Conservation (phyloP, 2,329 filamentous ascomycete genomes). For the Colletotrichum caudatum region DNA sequence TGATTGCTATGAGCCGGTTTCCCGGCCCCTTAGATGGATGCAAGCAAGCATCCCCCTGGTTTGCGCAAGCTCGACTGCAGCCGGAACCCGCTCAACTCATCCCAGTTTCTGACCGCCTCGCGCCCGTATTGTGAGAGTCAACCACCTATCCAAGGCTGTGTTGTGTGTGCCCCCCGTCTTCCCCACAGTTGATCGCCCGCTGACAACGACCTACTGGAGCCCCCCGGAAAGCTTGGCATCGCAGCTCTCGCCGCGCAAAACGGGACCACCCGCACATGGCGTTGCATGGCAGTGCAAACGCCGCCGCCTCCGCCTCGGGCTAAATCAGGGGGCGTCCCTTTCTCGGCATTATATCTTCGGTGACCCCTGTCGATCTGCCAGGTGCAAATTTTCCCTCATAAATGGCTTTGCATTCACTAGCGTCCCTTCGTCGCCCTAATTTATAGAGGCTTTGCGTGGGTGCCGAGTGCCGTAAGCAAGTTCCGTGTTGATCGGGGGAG, state of each 20-base stretch:
- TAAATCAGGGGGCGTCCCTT: not conserved
- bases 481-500: not conserved
- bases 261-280: slow-evolving; percentile 9
- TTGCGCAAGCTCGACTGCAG: not conserved
- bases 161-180: not conserved
- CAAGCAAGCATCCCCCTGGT: not conserved
- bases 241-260: slow-evolving; percentile 1
- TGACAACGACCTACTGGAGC: slow-evolving; percentile 14
- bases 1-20: slow-evolving; percentile 1
- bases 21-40: not conserved
- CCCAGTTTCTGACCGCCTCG: not conserved
- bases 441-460: not conserved
- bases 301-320: not conserved
- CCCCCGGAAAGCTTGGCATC: slow-evolving; percentile 23
- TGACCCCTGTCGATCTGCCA: slow-evolving; percentile 2
- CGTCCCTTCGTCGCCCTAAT: not conserved
- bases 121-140: not conserved
- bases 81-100: not conserved
- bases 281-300: not conserved
- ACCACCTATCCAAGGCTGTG: not conserved
- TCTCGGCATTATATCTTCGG: not conserved
- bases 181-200: slow-evolving; percentile 17
- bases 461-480: slow-evolving; percentile 10
- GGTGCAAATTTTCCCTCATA: not conserved
- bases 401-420: not conserved